These are phyloP conservation scores for Eucalyptus grandis DNA, from an alignment of 345 rosid species.

Conservation along the genomic window DNA sequence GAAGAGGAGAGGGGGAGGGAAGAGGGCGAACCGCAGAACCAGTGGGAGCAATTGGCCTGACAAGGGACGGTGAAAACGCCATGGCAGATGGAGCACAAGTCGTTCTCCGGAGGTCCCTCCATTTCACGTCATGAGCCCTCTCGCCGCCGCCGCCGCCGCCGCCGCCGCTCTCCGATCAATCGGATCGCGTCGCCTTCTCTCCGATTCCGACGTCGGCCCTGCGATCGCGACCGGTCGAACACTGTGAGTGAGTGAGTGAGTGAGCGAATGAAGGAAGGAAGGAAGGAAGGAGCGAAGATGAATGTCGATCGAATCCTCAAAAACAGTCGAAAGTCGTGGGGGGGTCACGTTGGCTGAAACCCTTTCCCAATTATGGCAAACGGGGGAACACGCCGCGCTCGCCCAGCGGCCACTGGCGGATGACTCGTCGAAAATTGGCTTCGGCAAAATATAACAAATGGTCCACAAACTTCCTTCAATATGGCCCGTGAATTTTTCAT, in stretches of 20 bases:
- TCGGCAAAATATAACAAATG: not conserved
- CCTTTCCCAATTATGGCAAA: not conserved
- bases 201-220: not conserved
- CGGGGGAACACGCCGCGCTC: not conserved
- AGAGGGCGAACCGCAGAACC: constrained; percentile 71
- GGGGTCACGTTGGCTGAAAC: not conserved
- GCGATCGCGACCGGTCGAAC: not conserved
- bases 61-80: constrained; percentile 59
- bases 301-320: not conserved
- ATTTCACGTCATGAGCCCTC: constrained; percentile 1
- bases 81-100: constrained; percentile 73
- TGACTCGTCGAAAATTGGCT: not conserved
- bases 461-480: not conserved
- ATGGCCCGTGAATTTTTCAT: not conserved
- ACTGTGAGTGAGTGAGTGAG: not conserved
- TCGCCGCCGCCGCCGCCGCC: not conserved
- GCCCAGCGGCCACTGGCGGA: not conserved
- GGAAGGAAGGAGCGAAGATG: not conserved
- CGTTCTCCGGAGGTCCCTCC: constrained; percentile 65
- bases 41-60: constrained; percentile 94
- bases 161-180: not conserved
- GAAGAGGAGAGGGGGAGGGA: not conserved
- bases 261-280: not conserved
- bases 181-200: not conserved
- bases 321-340: not conserved